phyloP scores from a whole-genome alignment of 345 rosid species.

The Cardamine occulta region DNA sequence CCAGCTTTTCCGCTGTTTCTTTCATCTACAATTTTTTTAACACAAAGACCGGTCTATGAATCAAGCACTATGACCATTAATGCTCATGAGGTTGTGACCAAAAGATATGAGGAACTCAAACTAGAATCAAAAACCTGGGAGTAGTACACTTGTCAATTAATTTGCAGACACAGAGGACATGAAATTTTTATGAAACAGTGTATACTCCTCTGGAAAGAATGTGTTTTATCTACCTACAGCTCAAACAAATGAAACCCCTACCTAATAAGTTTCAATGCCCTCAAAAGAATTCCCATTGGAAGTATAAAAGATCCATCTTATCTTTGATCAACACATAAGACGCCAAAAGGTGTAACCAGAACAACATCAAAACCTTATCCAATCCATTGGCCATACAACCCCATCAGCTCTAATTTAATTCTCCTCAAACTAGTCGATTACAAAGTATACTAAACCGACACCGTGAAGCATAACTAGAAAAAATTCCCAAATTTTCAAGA shows the following conservation, averaged over 20 bases:
- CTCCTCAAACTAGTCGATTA: background rate
- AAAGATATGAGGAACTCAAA: background rate
- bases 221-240: background rate
- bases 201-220: background rate
- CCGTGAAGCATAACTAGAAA: slow-evolving; percentile 5
- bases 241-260: background rate
- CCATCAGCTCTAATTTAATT: background rate
- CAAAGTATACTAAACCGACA: no score
- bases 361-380: slow-evolving; percentile 21
- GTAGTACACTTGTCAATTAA: background rate
- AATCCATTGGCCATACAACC: slow-evolving; percentile 18
- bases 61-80: background rate
- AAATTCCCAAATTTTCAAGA: background rate
- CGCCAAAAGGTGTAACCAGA: background rate
- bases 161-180: slow-evolving; percentile 2
- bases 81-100: background rate
- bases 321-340: background rate
- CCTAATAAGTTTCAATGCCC: slow-evolving; percentile 1
- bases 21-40: slow-evolving; percentile 56
- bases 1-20: slow-evolving; percentile 82
- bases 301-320: slow-evolving; percentile 2
- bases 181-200: background rate
- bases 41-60: background rate
- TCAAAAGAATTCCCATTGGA: background rate
- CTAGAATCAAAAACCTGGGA: background rate